Evolutionary conservation across 176 grass and related monocot genomes (phyloP), one percentile per base, ranked within the genome.

Genomic region (Ananas comosus): DNA sequence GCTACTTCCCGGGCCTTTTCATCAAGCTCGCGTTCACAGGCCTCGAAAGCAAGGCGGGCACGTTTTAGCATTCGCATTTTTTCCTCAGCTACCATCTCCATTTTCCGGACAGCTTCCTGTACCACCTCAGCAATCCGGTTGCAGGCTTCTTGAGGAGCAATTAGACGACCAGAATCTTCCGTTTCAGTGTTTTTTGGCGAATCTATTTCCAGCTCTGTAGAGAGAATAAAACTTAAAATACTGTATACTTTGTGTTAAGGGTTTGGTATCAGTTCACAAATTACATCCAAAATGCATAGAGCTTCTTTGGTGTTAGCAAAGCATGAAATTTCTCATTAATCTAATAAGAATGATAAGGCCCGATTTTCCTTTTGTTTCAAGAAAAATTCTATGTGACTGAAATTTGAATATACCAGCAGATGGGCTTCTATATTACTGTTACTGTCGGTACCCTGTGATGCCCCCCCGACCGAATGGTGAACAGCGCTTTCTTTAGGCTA

Each of bases 71-170:
- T 52, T 0, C 72, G 70, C 67, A 91, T 70, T 29, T 88, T 96
- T 72, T 96, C 88, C 21, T 96, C 88, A 0, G 88, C 92, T 33
- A 89, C 88, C 6, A 71, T 72, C 72, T 96, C 92, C 88, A 91
- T 91, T 78, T 91, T 96, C 65, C 49, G 56, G 0, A 91, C 85
- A 11, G 88, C 86, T 68, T 96, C 93, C 56, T 97, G 93, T 68
- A 90, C 93, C 10, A 90, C 86, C 77, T 92, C 81, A 0, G 89
- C 86, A 2, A 92, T 87, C 12, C 75, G 79, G 50, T 89, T 80
- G 70, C 93, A 92, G 23, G 84, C 89, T 2, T 97, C 86, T 10
- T 92, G 84, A 4, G 86, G 86, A 67, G 93, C 83, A 70, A 92
- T 97, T 79, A 85, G 49, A 0, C 80, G 84, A 24, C 83, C 86